These are phyloP conservation scores for Oemleria cerasiformis DNA, from an alignment of 306 rosid genomes.

Conservation along the genomic window DNA sequence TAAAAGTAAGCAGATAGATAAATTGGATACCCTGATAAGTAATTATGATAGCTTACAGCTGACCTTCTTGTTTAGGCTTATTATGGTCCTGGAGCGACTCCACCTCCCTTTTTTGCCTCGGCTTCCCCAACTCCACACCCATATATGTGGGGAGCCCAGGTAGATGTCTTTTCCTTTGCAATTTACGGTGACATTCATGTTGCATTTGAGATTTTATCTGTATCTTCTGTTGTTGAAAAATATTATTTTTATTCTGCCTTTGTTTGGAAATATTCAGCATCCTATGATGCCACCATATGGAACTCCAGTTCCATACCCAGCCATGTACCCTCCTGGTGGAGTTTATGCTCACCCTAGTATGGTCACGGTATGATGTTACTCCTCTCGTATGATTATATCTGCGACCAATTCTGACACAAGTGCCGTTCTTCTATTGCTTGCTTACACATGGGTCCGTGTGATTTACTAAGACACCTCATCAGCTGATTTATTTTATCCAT, in stretches of 20 bases:
- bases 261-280: conserved; percentile 57
- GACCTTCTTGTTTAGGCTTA: conserved; percentile 69
- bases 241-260: conserved; percentile 20
- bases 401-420: neutral
- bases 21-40: conserved; percentile 10
- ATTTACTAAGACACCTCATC: conserved; percentile 17
- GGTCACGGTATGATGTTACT: conserved; percentile 50
- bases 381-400: conserved; percentile 2
- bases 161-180: conserved; percentile 24
- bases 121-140: conserved; percentile 90
- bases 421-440: neutral
- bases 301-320: conserved; percentile 90
- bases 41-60: conserved; percentile 27
- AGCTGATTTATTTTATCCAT: conserved; percentile 16
- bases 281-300: conserved; percentile 91
- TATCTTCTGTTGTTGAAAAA: neutral
- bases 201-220: conserved; percentile 7
- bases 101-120: conserved; percentile 86
- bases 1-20: neutral
- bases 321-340: conserved; percentile 88
- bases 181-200: conserved; percentile 6
- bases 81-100: conserved; percentile 82
- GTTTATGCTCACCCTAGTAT: conserved; percentile 93
- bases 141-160: conserved; percentile 97
- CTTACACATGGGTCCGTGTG: neutral